Evolutionary conservation across 805 yeast genomes (phyloP), one percentile per base, ranked within the genome.

Genomic region (Monosporozyma aquatica): DNA sequence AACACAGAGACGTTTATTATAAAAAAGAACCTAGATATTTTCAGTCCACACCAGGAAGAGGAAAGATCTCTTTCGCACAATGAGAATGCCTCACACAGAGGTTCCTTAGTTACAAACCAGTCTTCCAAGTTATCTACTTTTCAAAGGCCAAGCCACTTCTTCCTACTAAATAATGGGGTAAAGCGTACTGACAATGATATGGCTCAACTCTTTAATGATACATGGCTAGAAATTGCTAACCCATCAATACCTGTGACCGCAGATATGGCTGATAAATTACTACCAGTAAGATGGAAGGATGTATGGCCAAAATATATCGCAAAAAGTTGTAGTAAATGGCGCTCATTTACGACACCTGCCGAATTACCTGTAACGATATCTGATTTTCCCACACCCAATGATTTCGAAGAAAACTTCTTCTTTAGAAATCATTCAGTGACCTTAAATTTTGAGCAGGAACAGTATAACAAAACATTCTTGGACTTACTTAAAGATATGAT

Each of bases 321-420:
- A 41, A 68, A 84, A 42, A 75, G 76, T 51, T 67, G 80, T 13
- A 80, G 89, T 40, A 89, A 89, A 56, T 92, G 99, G 99, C 75
- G 86, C 41, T 89, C 97, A 0, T 70, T 94, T 41, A 81, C 87
- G 11, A 78, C 96, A 0, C 99, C 99, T 0, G 97, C 97, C 0
- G 82, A 95, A 6, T 67, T 92, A 21, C 99, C 99, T 0, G 67
- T 85, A 0, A 78, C 87, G 2, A 78, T 94, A 0, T 76, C 82
- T 2, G 70, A 81, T 8, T 89, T 89, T 53, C 97, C 97, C 0
- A 61, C 80, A 0, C 64, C 70, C 10, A 67, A 69, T 4, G 87
- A 85, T 44, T 79, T 89, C 57, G 76, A 80, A 38, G 70, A 71
- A 3, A 80, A 84, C 47, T 90, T 80, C 60, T 76, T 84, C 1